phyloP scores from a whole-genome alignment of 2,329 filamentous ascomycete genomes.

The Sclerotinia borealis region DNA sequence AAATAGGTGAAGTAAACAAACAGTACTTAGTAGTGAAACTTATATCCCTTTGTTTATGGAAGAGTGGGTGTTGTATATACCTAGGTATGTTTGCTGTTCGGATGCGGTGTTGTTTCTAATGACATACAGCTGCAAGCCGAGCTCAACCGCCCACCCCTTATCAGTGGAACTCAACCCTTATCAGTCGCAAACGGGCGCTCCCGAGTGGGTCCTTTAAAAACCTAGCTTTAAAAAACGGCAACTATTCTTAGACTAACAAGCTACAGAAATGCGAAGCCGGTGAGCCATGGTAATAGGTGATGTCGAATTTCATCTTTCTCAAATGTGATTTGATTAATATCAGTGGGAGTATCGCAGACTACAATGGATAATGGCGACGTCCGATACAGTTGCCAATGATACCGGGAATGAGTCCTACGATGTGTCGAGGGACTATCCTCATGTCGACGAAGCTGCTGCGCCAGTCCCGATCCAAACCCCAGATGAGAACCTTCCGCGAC shows the following conservation, averaged over 20 bases:
- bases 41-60: neutral
- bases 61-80: neutral
- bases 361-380: constrained; percentile 11
- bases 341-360: neutral
- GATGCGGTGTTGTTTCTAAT: constrained; percentile 3
- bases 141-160: neutral
- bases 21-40: neutral
- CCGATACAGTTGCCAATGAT: neutral
- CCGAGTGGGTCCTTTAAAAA: neutral
- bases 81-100: neutral
- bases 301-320: neutral
- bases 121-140: neutral
- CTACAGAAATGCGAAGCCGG: neutral
- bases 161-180: constrained; percentile 1
- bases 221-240: constrained; percentile 1
- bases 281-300: neutral
- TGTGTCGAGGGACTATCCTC: constrained; percentile 33
- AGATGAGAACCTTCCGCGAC: constrained; percentile 33
- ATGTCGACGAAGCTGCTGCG: constrained; percentile 38
- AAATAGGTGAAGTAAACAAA: neutral
- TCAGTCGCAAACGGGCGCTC: constrained; percentile 5
- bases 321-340: neutral
- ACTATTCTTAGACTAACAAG: neutral
- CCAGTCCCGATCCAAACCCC: constrained; percentile 41
- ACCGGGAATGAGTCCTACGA: neutral